phyloP scores from a whole-genome alignment of 176 grass and related monocot species.

The Musa beccarii region DNA sequence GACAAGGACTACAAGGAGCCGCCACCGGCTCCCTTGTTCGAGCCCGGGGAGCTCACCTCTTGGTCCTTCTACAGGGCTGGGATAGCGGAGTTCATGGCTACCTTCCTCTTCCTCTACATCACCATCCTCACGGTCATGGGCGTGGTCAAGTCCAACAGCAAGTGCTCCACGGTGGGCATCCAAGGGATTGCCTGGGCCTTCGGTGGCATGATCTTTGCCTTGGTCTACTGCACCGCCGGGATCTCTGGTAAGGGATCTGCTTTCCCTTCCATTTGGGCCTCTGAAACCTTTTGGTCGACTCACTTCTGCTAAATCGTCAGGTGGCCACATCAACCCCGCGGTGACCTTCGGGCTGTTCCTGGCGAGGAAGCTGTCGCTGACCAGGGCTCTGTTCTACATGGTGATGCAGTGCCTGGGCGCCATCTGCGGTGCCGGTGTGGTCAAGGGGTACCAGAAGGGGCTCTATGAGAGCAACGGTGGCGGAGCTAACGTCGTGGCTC shows the following conservation, averaged over 20 bases:
- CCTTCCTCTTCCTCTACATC: conserved; percentile 23
- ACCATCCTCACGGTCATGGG: conserved; percentile 23
- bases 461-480: conserved; percentile 35
- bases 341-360: conserved; percentile 47
- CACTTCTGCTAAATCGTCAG: conserved; percentile 2
- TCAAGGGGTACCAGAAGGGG: conserved; percentile 41
- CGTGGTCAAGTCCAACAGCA: conserved; percentile 4
- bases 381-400: conserved; percentile 39
- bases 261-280: neutral
- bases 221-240: conserved; percentile 22
- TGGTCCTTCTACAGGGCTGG: conserved; percentile 19
- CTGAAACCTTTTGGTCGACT: neutral
- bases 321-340: conserved; percentile 49
- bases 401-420: conserved; percentile 54
- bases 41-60: conserved; percentile 5
- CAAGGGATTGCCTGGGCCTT: conserved; percentile 21
- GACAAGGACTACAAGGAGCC: conserved; percentile 27
- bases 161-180: conserved; percentile 17
- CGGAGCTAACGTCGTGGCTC: conserved; percentile 32
- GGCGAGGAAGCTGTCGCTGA: conserved; percentile 44
- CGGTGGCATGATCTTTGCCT: conserved; percentile 23
- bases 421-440: conserved; percentile 46
- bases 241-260: conserved; percentile 3
- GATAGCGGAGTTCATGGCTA: conserved; percentile 14
- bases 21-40: conserved; percentile 12